A percentile compares a stretch with the other conserved stretches of the same genome.
Evolutionary conservation across 1,284 basidiomycete genomes (phyloP).

Genomic region (Apiotrichum sp.): DNA sequence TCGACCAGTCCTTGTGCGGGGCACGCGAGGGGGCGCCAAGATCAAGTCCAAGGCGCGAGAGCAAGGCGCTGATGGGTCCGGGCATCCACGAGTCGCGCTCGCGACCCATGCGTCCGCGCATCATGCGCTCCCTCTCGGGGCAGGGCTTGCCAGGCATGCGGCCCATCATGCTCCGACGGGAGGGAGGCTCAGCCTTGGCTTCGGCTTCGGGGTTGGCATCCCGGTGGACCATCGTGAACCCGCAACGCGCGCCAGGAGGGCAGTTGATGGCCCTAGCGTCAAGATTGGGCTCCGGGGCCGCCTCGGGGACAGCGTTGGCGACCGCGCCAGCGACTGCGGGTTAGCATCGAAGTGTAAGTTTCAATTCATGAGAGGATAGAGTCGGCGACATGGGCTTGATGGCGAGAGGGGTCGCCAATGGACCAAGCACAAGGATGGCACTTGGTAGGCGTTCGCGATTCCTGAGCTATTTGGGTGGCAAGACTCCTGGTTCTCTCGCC

Average conservation of each 20-base stretch:
- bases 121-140: background rate
- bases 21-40: background rate
- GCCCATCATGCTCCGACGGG: background rate
- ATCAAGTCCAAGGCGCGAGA: conserved; percentile 4
- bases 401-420: too few relatives aligned
- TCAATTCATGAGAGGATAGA: too few relatives aligned
- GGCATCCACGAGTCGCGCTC: conserved; percentile 1
- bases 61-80: background rate
- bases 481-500: too few relatives aligned
- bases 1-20: background rate
- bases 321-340: background rate
- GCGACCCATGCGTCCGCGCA: background rate
- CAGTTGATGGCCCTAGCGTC: background rate
- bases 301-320: background rate
- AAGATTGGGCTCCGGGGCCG: background rate
- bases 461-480: background rate
- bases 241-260: too few relatives aligned
- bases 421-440: too few relatives aligned
- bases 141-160: conserved; percentile 2
- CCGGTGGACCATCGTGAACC: too few relatives aligned
- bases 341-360: too few relatives aligned
- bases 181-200: too few relatives aligned
- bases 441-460: too few relatives aligned
- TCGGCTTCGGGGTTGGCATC: too few relatives aligned
- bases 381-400: too few relatives aligned